Conservation (phyloP, 2,329 filamentous ascomycete species). For the Apiospora sp. region DNA sequence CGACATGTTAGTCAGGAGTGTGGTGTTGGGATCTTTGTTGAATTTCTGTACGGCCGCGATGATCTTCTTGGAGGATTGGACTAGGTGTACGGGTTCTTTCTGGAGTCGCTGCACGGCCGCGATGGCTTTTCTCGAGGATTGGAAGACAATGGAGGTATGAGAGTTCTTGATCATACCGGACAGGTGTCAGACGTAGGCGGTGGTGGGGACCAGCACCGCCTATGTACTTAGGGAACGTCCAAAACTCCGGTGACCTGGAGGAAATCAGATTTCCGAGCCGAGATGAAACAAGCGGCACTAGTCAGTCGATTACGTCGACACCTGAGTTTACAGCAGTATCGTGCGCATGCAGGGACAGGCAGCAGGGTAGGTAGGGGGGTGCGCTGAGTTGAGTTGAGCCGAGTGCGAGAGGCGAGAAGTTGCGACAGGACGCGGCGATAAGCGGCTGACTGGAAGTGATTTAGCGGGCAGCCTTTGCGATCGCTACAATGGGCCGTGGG, state of each 20-base stretch:
- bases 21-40: constrained; percentile 10
- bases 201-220: constrained; percentile 33
- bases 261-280: constrained; percentile 14
- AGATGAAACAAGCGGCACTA: background rate
- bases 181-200: constrained; percentile 35
- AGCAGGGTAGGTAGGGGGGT: background rate
- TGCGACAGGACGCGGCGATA: constrained; percentile 14
- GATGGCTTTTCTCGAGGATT: constrained; percentile 46
- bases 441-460: background rate
- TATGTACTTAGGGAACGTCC: constrained; percentile 31
- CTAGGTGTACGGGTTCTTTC: constrained; percentile 33
- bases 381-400: constrained; percentile 17
- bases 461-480: background rate
- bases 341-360: background rate
- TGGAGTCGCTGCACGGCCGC: background rate
- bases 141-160: constrained; percentile 48
- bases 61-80: constrained; percentile 49
- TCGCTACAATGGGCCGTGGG: constrained; percentile 23
- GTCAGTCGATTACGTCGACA: background rate
- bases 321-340: background rate
- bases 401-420: constrained; percentile 11
- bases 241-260: constrained; percentile 11
- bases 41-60: constrained; percentile 11
- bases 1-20: constrained; percentile 33
- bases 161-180: constrained; percentile 56